A percentile compares a stretch with the other conserved stretches of the same genome.
Evolutionary conservation across 257 asterid genomes (phyloP).

Genomic region (Osmanthus fragrans): DNA sequence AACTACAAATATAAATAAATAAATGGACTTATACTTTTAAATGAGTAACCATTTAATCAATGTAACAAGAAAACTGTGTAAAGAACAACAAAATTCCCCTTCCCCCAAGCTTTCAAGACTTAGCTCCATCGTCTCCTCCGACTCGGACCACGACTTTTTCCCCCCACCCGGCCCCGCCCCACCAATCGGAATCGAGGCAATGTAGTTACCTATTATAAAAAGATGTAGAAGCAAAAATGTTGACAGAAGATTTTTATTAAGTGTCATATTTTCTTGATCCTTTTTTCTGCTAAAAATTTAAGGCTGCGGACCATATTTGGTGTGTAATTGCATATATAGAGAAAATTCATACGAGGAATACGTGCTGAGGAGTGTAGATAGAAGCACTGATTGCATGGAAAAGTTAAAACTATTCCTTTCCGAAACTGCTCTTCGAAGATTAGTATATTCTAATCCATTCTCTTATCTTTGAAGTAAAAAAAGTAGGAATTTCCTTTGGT

Average conservation of each 20-base stretch:
- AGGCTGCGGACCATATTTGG: not conserved
- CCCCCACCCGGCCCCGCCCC: not conserved
- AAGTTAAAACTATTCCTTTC: conserved; percentile 33
- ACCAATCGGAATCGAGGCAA: not conserved
- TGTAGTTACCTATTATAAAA: conserved; percentile 39
- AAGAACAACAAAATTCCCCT: not conserved
- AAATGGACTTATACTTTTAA: too few species aligned
- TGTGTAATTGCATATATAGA: not conserved
- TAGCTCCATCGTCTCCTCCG: too few species aligned
- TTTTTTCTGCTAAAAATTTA: not conserved
- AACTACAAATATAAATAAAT: not conserved
- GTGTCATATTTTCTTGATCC: conserved; percentile 28
- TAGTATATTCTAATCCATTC: conserved; percentile 38
- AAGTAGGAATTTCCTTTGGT: too few species aligned
- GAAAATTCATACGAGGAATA: conserved; percentile 24
- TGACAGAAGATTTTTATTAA: not conserved
- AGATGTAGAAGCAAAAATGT: conserved; percentile 31
- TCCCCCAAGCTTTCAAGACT: not conserved
- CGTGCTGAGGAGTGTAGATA: conserved; percentile 31
- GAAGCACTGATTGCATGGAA: conserved; percentile 16
- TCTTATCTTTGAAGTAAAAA: not conserved
- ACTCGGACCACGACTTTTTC: not conserved
- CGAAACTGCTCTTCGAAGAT: conserved; percentile 25
- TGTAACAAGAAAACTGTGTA: too few species aligned
- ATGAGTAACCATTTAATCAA: too few species aligned